These are phyloP conservation scores for Apiospora marii DNA, from an alignment of 2,329 filamentous ascomycete genomes.

Conservation along the genomic window DNA sequence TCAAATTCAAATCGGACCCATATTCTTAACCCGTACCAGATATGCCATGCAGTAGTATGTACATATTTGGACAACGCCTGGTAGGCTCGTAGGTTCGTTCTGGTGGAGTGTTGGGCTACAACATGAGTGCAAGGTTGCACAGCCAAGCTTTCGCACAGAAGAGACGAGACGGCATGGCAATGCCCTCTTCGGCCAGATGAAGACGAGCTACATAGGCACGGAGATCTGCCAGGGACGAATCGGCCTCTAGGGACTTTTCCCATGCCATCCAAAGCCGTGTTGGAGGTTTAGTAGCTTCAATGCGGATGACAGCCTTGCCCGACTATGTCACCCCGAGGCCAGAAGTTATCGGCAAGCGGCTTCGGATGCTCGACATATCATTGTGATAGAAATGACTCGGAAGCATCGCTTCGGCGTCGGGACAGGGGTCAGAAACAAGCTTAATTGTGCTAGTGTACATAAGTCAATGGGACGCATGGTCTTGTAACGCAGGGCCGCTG, in stretches of 20 bases:
- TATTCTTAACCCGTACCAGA: not conserved
- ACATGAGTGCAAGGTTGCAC: not conserved
- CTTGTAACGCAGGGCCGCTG: not conserved
- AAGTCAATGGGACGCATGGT: not conserved
- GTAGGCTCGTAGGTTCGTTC: not conserved
- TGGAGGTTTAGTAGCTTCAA: not conserved
- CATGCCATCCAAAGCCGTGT: not conserved
- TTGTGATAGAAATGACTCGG: constrained; percentile 11
- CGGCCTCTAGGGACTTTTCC: not conserved
- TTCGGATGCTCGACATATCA: not conserved
- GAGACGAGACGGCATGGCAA: not conserved
- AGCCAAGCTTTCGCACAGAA: not conserved
- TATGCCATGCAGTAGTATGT: not conserved
- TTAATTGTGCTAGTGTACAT: constrained; percentile 1
- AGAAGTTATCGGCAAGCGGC: not conserved
- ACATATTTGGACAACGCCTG: not conserved
- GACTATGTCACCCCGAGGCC: not conserved
- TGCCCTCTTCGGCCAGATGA: not conserved
- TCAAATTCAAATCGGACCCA: constrained; percentile 2
- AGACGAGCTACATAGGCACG: not conserved
- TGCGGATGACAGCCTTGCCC: not conserved
- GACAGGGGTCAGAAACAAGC: constrained; percentile 20
- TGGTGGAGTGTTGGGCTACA: not conserved
- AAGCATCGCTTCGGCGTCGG: not conserved
- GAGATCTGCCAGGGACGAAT: not conserved